phyloP scores from a whole-genome alignment of 2,329 filamentous ascomycete species.

The Biscogniauxia marginata region DNA sequence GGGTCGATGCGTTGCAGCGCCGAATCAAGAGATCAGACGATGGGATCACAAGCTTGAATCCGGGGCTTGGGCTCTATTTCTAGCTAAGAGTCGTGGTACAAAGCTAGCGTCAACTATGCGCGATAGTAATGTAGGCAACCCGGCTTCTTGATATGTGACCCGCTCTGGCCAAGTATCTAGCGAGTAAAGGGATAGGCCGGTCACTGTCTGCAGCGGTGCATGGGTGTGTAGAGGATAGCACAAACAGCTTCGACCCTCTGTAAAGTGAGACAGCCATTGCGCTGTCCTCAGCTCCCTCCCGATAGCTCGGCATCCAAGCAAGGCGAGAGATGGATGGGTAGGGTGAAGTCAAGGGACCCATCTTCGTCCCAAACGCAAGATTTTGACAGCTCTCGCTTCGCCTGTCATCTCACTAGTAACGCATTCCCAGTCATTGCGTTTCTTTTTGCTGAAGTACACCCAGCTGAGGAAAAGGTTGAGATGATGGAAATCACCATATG shows the following conservation, averaged over 20 bases:
- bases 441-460: neutral
- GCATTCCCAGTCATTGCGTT: neutral
- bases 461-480: neutral
- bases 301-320: neutral
- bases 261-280: neutral
- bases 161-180: neutral
- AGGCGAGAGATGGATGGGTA: neutral
- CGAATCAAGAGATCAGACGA: conserved; percentile 9
- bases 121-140: neutral
- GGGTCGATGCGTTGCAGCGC: neutral
- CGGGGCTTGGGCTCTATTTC: neutral
- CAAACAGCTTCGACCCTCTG: neutral
- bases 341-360: neutral
- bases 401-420: neutral
- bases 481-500: neutral
- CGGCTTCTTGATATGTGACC: neutral
- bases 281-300: neutral
- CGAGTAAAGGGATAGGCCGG: neutral
- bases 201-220: neutral
- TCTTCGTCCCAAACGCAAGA: neutral
- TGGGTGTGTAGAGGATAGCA: neutral
- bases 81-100: neutral
- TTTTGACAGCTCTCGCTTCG: neutral
- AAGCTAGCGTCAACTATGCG: neutral
- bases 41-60: neutral